A percentile compares a stretch with the other conserved stretches of the same genome.
These are phyloP conservation scores for Kluyveromyces siamensis DNA, from an alignment of 805 yeast species.

Conservation along the genomic window DNA sequence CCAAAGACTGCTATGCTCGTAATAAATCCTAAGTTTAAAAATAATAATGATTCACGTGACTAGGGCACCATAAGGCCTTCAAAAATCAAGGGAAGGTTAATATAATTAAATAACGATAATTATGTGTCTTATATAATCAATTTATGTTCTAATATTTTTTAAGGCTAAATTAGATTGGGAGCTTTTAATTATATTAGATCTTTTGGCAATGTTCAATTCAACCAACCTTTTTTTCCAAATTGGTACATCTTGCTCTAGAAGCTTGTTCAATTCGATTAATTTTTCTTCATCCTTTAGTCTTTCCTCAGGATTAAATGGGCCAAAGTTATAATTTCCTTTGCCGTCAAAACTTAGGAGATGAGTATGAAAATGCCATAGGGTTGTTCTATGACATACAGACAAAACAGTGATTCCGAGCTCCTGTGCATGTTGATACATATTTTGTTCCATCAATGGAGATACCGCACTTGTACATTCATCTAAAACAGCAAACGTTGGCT, in stretches of 20 bases:
- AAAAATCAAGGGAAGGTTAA: too few species aligned
- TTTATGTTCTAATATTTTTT: not conserved
- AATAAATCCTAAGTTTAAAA: too few species aligned
- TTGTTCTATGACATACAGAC: constrained; percentile 88
- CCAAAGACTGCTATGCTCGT: too few species aligned
- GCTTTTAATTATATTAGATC: constrained; percentile 25
- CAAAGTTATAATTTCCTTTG: constrained; percentile 58
- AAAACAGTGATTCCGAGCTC: constrained; percentile 68
- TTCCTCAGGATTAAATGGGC: constrained; percentile 59
- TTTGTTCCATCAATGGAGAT: constrained; percentile 81
- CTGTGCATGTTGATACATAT: constrained; percentile 80
- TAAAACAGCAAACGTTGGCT: constrained; percentile 86
- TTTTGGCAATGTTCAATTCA: constrained; percentile 48
- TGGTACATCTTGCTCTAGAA: constrained; percentile 58
- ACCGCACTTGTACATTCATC: constrained; percentile 96
- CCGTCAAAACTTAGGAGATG: constrained; percentile 78
- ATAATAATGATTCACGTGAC: too few species aligned
- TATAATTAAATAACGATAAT: not conserved
- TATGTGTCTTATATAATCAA: not conserved
- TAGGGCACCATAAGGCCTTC: too few species aligned
- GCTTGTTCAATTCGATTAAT: constrained; percentile 57
- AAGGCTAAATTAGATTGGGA: constrained; percentile 23
- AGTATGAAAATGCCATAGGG: constrained; percentile 87
- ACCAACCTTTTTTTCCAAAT: constrained; percentile 55
- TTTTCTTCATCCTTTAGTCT: constrained; percentile 74